Conservation (phyloP, 176 grass and related monocot species). For the Pontederia paniculata region DNA sequence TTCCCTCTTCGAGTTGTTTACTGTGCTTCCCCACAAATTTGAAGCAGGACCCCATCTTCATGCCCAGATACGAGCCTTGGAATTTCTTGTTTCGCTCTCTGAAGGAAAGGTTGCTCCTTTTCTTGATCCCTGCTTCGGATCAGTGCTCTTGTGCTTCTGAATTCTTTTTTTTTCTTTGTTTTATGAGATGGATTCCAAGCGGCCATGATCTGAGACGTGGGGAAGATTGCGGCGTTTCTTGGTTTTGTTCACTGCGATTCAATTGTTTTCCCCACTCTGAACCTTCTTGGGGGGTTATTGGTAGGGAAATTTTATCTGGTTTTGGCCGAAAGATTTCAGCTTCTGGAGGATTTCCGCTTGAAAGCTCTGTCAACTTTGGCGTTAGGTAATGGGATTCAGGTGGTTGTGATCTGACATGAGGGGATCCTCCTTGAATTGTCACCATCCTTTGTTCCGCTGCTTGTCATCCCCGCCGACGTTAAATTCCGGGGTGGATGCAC, state of each 20-base stretch:
- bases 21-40: not conserved
- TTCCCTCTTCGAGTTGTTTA: not conserved
- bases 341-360: not conserved
- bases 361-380: not conserved
- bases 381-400: not conserved
- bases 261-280: not conserved
- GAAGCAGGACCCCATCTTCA: not conserved
- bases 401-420: slow-evolving; percentile 16
- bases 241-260: not conserved
- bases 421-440: slow-evolving; percentile 15
- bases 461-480: not conserved
- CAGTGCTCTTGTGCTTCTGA: not conserved
- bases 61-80: not conserved
- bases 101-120: slow-evolving; percentile 4
- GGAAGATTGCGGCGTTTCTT: not conserved
- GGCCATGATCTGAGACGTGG: too few species aligned
- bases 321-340: not conserved
- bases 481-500: not conserved
- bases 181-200: not conserved
- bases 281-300: not conserved
- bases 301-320: not conserved
- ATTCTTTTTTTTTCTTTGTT: not conserved
- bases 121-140: not conserved
- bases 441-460: slow-evolving; percentile 14
- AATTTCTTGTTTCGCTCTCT: not conserved